phyloP scores from a whole-genome alignment of 1,284 basidiomycete genomes.

The Austroboletus novae-zelandiae region DNA sequence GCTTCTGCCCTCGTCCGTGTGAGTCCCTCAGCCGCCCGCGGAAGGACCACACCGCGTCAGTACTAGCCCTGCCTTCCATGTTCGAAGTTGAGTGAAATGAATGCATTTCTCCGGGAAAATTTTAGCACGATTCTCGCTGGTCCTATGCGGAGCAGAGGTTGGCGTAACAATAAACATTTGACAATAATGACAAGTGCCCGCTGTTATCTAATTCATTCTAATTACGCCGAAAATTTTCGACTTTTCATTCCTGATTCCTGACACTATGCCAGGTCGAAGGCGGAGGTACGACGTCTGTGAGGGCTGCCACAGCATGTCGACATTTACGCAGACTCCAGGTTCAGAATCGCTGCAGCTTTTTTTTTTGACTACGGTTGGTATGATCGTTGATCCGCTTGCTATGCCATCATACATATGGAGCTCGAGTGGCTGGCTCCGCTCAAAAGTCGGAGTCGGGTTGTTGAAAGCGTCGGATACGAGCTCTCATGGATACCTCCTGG shows the following conservation, averaged over 20 bases:
- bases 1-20: conserved; percentile 1
- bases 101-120: background rate
- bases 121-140: background rate
- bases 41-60: background rate
- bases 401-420: background rate
- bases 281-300: background rate
- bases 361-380: background rate
- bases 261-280: background rate
- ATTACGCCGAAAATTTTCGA: background rate
- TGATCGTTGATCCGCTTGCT: background rate
- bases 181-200: conserved; percentile 6
- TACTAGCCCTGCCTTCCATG: background rate
- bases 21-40: background rate
- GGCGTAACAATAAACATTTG: conserved; percentile 5
- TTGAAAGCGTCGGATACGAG: conserved; percentile 8
- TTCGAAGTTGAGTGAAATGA: background rate
- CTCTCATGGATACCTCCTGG: too few relatives aligned
- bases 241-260: background rate
- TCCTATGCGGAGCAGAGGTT: conserved; percentile 5
- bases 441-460: background rate
- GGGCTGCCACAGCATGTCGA: background rate
- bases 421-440: background rate
- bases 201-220: background rate
- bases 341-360: too few relatives aligned
- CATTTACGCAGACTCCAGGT: too few relatives aligned